Base-by-base conservation (phyloP, 495 filamentous ascomycete species). In the Rusavskia elegans region DNA sequence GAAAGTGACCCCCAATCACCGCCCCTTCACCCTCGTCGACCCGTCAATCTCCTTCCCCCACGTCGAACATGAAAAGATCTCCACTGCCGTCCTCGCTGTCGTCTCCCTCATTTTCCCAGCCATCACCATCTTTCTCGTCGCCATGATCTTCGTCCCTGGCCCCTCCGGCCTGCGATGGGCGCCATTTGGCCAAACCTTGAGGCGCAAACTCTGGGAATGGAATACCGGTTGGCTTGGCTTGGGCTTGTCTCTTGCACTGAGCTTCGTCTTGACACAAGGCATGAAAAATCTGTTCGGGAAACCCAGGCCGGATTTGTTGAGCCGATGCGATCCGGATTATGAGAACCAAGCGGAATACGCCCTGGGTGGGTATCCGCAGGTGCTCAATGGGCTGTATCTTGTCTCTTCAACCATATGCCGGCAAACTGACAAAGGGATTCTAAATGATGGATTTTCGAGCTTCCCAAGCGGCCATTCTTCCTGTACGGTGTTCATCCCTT, bases 401-500 rank as follows among this genome's bases (percentile, higher is more conserved):
- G 75, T 82, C 9, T 68, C 63, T 9, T 73, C 63, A 53, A 67
- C 59, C 39, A 81, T 83, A 37, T 84, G 80, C 61, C 66, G 58
- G 32, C 66, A 71, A 32, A 63, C 64, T 19, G 62, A 68, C 29
- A 55, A 59, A 9, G 46, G 54, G 17, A 57, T 75, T 38, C 60
- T 73, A 2, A 57, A 70, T 0, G 79, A 84, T 64, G 82, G 80
- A 1, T 86, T 86, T 57, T 57, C 74, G 6, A 80, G 75, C 53
- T 86, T 83, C 55, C 82, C 82, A 0, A 81, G 76, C 61, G 82
- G 82, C 0, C 82, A 86, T 66, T 64, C 80, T n/a, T 81, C 79
- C 27, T 73, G 80, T 81, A 66, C 56, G 25, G 77, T 71, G 36
- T 25, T 3, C 32, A 0, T 7, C 32, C 32, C 32, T 35, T 14